Percentiles rank a stretch among this genome's conserved stretches.
Evolutionary conservation across 2,329 filamentous ascomycete genomes (phyloP).

Genomic region (Cercospora sp.): DNA sequence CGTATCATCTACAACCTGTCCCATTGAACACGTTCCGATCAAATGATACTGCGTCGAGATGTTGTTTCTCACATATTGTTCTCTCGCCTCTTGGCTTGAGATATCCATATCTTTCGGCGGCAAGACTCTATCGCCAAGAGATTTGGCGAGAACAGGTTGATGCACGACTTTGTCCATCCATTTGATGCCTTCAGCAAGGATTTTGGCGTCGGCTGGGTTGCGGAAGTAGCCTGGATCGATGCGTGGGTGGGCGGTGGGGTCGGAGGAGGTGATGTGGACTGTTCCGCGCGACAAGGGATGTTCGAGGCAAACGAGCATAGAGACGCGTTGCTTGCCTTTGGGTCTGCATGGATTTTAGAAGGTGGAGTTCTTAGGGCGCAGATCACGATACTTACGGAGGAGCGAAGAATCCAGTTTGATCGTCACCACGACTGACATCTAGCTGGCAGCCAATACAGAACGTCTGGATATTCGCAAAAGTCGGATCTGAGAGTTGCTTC

Average conservation of each 20-base stretch:
- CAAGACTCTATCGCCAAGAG: conserved; percentile 42
- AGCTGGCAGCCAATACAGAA: conserved; percentile 40
- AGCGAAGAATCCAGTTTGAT: conserved; percentile 38
- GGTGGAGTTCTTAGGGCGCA: background rate
- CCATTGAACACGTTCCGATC: conserved; percentile 43
- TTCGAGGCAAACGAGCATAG: conserved; percentile 35
- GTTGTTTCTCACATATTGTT: conserved; percentile 35
- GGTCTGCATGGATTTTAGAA: conserved; percentile 17
- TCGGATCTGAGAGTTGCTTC: conserved; percentile 37
- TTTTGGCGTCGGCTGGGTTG: conserved; percentile 36
- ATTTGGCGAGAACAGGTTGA: conserved; percentile 46
- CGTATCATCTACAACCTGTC: conserved; percentile 37
- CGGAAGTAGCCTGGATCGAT: conserved; percentile 40
- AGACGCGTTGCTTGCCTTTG: conserved; percentile 36
- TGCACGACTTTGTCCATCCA: conserved; percentile 49
- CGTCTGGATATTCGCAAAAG: conserved; percentile 43
- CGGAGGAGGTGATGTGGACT: conserved; percentile 36
- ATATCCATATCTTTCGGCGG: conserved; percentile 36
- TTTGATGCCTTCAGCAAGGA: conserved; percentile 37
- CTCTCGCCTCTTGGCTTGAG: conserved; percentile 31
- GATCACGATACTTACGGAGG: conserved; percentile 26
- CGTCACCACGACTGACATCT: conserved; percentile 34
- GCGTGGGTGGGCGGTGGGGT: conserved; percentile 31
- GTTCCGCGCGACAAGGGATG: conserved; percentile 36
- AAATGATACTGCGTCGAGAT: conserved; percentile 45